Percentiles rank a stretch among this genome's conserved stretches.
phyloP scores from a whole-genome alignment of 768 basidiomycete genomes.

The Tulasnella sp. region DNA sequence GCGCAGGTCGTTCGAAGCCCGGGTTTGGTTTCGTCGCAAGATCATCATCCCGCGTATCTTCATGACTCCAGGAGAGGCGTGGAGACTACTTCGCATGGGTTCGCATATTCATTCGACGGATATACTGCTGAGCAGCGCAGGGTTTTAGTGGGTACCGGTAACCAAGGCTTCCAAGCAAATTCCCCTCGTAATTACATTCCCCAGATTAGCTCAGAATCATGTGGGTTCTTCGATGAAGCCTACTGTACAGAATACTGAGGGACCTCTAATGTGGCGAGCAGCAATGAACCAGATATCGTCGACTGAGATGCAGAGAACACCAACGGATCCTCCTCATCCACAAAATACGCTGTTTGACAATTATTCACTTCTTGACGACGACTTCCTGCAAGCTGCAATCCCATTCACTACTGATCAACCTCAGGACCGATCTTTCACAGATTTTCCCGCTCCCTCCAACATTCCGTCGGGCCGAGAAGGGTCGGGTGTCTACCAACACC shows the following conservation, averaged over 20 bases:
- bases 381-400: not conserved
- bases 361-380: not conserved
- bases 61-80: not conserved
- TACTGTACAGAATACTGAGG: not conserved
- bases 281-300: not conserved
- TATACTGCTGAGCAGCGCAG: not conserved
- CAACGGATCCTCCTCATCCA: not conserved
- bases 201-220: not conserved
- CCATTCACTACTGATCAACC: not conserved
- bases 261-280: not conserved
- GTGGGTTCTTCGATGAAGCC: not conserved
- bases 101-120: not conserved
- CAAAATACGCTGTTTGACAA: not conserved
- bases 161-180: not conserved
- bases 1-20: not conserved
- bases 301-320: not conserved
- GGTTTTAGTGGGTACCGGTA: not conserved
- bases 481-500: not conserved
- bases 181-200: not conserved
- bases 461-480: not conserved
- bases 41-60: not conserved
- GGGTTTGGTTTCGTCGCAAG: not conserved
- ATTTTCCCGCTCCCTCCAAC: not conserved
- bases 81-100: not conserved
- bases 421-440: not conserved